These are phyloP conservation scores for Albizia julibrissin DNA, from an alignment of 306 rosid species.

Conservation along the genomic window DNA sequence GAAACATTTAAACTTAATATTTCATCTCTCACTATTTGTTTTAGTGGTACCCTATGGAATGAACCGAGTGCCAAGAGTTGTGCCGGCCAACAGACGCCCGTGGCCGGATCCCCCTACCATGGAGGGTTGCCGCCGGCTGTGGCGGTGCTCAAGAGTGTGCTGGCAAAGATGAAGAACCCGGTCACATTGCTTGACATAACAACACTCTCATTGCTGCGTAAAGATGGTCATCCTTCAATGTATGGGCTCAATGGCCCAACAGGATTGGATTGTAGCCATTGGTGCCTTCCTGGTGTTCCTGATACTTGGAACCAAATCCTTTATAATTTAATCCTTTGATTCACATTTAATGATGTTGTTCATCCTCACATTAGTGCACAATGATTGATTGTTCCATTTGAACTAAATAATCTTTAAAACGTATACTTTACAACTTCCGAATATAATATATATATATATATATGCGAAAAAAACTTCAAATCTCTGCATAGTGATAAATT, in stretches of 20 bases:
- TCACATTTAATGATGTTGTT: background rate
- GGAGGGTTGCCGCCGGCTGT: constrained; percentile 74
- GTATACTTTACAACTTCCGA: background rate
- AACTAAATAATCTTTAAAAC: background rate
- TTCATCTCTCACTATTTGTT: background rate
- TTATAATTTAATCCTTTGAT: constrained; percentile 60
- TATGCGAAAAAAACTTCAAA: too few species aligned
- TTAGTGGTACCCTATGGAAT: constrained; percentile 74
- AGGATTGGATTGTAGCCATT: constrained; percentile 80
- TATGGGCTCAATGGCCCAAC: constrained; percentile 62
- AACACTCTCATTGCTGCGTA: constrained; percentile 67
- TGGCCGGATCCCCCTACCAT: constrained; percentile 64
- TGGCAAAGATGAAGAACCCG: constrained; percentile 57
- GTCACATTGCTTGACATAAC: constrained; percentile 77
- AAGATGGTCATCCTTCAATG: constrained; percentile 86
- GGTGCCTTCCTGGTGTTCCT: constrained; percentile 98
- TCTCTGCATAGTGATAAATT: background rate
- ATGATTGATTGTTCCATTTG: background rate
- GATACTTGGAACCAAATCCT: constrained; percentile 89
- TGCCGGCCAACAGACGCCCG: constrained; percentile 49
- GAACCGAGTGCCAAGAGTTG: constrained; percentile 77
- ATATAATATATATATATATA: background rate
- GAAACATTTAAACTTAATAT: too few species aligned
- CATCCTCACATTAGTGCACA: background rate
- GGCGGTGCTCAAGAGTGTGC: constrained; percentile 58